Evolutionary conservation across 495 filamentous ascomycete species (phyloP), one percentile per base, ranked within the genome.

Genomic region (Aspergillus bridgeri): DNA sequence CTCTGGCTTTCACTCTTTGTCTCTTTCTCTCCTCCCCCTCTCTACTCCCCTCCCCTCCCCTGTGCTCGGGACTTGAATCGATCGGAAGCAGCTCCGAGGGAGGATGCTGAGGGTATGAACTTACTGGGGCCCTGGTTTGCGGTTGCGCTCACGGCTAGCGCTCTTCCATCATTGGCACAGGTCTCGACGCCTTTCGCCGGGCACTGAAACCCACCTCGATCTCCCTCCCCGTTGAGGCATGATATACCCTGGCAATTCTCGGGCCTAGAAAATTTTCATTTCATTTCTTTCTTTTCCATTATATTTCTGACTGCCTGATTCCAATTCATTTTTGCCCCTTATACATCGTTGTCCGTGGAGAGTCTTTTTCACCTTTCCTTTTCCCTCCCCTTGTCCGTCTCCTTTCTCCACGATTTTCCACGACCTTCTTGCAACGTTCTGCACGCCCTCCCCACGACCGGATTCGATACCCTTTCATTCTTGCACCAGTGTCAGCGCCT

Each of bases 81-180:
- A 59, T 57, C 56, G 46, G 56, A 56, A 19, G 8, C 48, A 33
- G 53, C 27, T 25, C 45, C 45, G 57, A 67, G 57, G 64, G 67
- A 68, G 64, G 57, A 79, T 79, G 75, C 67, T 76, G 72, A 79
- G 72, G 75, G 68, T 71, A 79, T 79, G 76, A 79, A 68, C 68
- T 66, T 59, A 57, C 70, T 73, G 69, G 72, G 71, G 74, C 73
- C 75, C 61, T 70, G 69, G 69, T 61, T 75, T 76, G 67, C 65
- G 66, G 68, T 73, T 77, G 76, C 75, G 76, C 74, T 74, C 72
- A 71, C 67, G 69, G 69, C 74, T 75, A 67, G 72, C 70, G 67
- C 71, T 66, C 69, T 61, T 68, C 65, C 59, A 63, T 71, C 59
- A 48, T 62, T 65, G 59, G 56, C 53, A 58, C 60, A 63, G 61